A percentile compares a stretch with the other conserved stretches of the same genome.
Evolutionary conservation across 2,329 filamentous ascomycete genomes (phyloP).

Genomic region (Curvularia eragrostidis): DNA sequence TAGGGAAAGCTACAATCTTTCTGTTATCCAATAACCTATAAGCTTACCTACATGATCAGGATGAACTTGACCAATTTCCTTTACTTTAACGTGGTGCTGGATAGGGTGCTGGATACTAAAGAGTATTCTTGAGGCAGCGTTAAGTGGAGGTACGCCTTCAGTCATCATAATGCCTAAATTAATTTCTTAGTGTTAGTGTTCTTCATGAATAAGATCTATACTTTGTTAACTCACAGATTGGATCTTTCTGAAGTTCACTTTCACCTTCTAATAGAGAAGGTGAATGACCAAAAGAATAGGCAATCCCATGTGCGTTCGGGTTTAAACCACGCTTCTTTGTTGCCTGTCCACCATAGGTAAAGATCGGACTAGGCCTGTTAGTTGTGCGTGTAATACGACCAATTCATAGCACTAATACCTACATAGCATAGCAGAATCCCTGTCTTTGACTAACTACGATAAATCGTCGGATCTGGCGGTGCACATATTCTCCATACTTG

Average conservation of each 20-base stretch:
- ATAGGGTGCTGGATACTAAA: constrained; percentile 51
- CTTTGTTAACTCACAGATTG: constrained; percentile 31
- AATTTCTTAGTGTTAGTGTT: background rate
- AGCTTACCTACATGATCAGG: constrained; percentile 26
- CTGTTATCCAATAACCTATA: constrained; percentile 19
- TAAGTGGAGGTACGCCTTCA: background rate
- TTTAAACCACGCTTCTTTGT: constrained; percentile 15
- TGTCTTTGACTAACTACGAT: constrained; percentile 1
- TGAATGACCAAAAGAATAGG: constrained; percentile 31
- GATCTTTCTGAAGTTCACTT: constrained; percentile 44
- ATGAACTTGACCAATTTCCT: constrained; percentile 47
- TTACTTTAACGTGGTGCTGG: constrained; percentile 54
- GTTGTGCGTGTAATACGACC: too few species aligned
- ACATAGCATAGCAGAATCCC: constrained; percentile 4
- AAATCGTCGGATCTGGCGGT: constrained; percentile 1
- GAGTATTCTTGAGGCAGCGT: constrained; percentile 32
- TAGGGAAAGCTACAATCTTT: too few species aligned
- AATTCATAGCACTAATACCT: background rate
- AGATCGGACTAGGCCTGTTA: constrained; percentile 12
- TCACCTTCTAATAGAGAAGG: constrained; percentile 31
- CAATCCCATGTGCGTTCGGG: constrained; percentile 46
- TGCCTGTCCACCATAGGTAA: constrained; percentile 13
- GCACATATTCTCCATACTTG: background rate
- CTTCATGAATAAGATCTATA: too few species aligned
- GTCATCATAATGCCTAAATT: constrained; percentile 25